A percentile compares a stretch with the other conserved stretches of the same genome.
phyloP scores from a whole-genome alignment of 208 protist species.

The Acanthamoeba healyi region DNA sequence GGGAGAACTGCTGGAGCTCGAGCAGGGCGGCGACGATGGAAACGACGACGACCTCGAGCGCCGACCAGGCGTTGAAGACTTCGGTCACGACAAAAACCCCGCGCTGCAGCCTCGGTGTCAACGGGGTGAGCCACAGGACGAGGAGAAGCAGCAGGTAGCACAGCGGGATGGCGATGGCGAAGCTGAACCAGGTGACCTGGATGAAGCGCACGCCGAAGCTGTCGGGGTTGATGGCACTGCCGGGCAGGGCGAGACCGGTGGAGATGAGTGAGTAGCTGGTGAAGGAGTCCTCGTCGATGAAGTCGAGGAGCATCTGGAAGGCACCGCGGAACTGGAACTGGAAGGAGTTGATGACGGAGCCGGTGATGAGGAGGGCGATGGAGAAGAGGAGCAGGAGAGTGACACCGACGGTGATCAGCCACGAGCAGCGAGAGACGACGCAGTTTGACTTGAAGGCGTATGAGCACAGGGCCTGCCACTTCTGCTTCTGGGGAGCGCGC shows the following conservation, averaged over 20 bases:
- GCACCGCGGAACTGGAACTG: conserved; percentile 79
- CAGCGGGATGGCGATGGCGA: conserved; percentile 87
- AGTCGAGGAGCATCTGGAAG: conserved; percentile 55
- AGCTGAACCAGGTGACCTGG: conserved; percentile 82
- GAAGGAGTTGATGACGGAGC: conserved; percentile 75
- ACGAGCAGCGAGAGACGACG: background rate
- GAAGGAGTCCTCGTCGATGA: conserved; percentile 22
- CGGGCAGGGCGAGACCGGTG: conserved; percentile 74
- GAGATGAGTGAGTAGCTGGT: conserved; percentile 78
- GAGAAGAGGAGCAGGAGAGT: conserved; percentile 60
- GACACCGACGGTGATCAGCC: background rate
- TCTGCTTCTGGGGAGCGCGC: background rate
- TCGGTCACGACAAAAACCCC: conserved; percentile 83
- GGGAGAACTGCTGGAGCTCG: conserved; percentile 94
- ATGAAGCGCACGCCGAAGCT: conserved; percentile 75
- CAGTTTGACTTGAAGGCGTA: conserved; percentile 34
- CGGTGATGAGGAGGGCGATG: conserved; percentile 67
- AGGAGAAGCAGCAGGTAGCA: conserved; percentile 84
- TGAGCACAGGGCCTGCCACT: background rate
- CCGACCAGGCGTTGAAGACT: conserved; percentile 94
- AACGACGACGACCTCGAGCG: conserved; percentile 93
- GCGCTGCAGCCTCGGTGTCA: conserved; percentile 78
- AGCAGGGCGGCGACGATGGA: conserved; percentile 93
- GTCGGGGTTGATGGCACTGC: conserved; percentile 22
- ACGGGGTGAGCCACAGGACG: conserved; percentile 87